phyloP scores from a whole-genome alignment of 1,284 basidiomycete species.

The Ceratobasidium theobromae region DNA sequence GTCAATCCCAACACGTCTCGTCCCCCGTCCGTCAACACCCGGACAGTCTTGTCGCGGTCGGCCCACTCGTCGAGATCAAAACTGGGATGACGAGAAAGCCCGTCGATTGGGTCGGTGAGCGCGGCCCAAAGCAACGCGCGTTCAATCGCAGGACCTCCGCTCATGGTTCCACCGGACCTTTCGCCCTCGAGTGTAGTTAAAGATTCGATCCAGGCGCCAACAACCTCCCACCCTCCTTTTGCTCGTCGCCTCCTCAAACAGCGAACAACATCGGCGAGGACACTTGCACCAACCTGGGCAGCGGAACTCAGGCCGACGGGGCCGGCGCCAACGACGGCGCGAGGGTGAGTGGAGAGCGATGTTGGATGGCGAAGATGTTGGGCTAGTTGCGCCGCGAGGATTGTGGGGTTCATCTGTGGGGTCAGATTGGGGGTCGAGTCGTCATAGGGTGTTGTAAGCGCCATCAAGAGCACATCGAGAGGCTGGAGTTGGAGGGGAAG shows the following conservation, averaged over 20 bases:
- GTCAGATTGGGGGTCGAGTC: not conserved
- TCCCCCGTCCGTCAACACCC: constrained; percentile 3
- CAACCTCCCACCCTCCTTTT: constrained; percentile 5
- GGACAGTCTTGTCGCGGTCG: constrained; percentile 13
- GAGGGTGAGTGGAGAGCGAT: not conserved
- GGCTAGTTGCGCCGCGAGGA: not conserved
- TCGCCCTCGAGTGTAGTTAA: not conserved
- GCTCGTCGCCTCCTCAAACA: not conserved
- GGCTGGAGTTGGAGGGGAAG: constrained; percentile 4
- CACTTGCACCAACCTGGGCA: not conserved
- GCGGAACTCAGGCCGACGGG: not conserved
- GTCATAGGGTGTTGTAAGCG: not conserved
- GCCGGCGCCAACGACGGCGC: not conserved
- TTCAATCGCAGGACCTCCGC: not conserved
- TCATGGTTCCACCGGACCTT: not conserved
- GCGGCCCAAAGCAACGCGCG: constrained; percentile 1
- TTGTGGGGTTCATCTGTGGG: not conserved
- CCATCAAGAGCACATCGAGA: not conserved
- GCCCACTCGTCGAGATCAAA: constrained; percentile 21
- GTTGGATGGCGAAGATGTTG: not conserved
- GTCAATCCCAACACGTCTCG: not conserved
- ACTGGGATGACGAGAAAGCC: not conserved
- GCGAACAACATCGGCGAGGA: not conserved
- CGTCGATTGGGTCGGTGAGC: not conserved
- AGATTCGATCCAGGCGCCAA: not conserved